Evolutionary conservation across 352 stramenopile species (phyloP).

Genomic region (Phytopythium cucurbitacearum): DNA sequence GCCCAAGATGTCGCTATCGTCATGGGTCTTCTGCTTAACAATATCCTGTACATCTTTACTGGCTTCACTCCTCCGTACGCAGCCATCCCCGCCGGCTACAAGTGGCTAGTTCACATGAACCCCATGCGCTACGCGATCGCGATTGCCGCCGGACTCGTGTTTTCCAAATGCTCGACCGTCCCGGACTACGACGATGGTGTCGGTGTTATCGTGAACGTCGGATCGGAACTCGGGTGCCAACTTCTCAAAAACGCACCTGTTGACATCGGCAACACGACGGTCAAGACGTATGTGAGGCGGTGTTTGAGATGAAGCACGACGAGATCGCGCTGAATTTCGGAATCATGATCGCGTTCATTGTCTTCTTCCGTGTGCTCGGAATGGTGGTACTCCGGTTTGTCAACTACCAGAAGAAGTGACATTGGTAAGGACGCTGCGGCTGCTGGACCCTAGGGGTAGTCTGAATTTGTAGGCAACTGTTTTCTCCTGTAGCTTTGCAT

Average conservation of each 20-base stretch:
- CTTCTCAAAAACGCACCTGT: slow-evolving; percentile 25
- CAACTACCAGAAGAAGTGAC: slow-evolving; percentile 38
- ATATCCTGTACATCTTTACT: slow-evolving; percentile 30
- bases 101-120: slow-evolving; percentile 13
- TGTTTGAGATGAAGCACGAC: slow-evolving; percentile 52
- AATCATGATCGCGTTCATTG: slow-evolving; percentile 42
- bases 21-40: slow-evolving; percentile 21
- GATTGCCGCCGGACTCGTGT: neutral
- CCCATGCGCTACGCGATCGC: slow-evolving; percentile 5
- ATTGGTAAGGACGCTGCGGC: too few species aligned
- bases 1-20: slow-evolving; percentile 20
- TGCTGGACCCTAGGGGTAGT: too few species aligned
- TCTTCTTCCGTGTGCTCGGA: slow-evolving; percentile 35
- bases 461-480: too few species aligned
- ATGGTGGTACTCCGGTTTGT: slow-evolving; percentile 47
- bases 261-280: slow-evolving; percentile 24
- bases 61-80: slow-evolving; percentile 10
- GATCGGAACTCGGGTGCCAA: slow-evolving; percentile 30
- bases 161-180: neutral
- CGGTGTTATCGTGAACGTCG: slow-evolving; percentile 1
- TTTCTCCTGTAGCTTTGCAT: too few species aligned
- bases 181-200: neutral
- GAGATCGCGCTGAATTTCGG: slow-evolving; percentile 45
- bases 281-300: slow-evolving; percentile 43
- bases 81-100: slow-evolving; percentile 11